phyloP scores from a whole-genome alignment of 2,329 filamentous ascomycete genomes.

The Davidsoniella australis region DNA sequence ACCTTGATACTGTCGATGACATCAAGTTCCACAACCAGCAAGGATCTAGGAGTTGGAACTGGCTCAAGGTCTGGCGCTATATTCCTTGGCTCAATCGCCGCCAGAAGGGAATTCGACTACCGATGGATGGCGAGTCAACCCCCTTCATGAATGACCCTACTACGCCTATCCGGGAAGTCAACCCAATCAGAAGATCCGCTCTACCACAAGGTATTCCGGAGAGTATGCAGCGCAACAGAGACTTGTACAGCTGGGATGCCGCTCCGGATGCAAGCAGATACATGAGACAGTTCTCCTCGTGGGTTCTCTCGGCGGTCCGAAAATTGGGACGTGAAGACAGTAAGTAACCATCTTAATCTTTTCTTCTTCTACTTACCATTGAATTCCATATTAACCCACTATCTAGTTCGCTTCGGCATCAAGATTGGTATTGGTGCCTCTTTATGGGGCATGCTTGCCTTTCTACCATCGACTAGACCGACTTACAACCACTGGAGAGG shows the following conservation, averaged over 20 bases:
- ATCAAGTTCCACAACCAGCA: slow-evolving; percentile 23
- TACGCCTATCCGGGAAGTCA: slow-evolving; percentile 6
- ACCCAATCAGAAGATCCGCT: slow-evolving; percentile 18
- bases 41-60: slow-evolving; percentile 61
- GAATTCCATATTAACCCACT: not conserved
- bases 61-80: slow-evolving; percentile 60
- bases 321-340: slow-evolving; percentile 37
- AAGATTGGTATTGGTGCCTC: slow-evolving; percentile 87
- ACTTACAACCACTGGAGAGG: slow-evolving; percentile 79
- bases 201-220: slow-evolving; percentile 39
- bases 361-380: not conserved
- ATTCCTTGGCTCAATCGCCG: slow-evolving; percentile 14
- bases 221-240: slow-evolving; percentile 32
- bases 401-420: slow-evolving; percentile 52
- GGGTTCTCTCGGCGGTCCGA: slow-evolving; percentile 27
- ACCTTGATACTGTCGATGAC: slow-evolving; percentile 71
- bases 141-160: slow-evolving; percentile 7
- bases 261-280: slow-evolving; percentile 29
- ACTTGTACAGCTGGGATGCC: slow-evolving; percentile 40
- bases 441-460: slow-evolving; percentile 77
- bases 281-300: slow-evolving; percentile 29
- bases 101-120: slow-evolving; percentile 11
- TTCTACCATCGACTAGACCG: slow-evolving; percentile 59
- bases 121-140: slow-evolving; percentile 6
- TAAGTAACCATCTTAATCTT: slow-evolving; percentile 16